Base-by-base conservation (phyloP, 2,329 filamentous ascomycete genomes). In the Plenodomus tracheiphilus region DNA sequence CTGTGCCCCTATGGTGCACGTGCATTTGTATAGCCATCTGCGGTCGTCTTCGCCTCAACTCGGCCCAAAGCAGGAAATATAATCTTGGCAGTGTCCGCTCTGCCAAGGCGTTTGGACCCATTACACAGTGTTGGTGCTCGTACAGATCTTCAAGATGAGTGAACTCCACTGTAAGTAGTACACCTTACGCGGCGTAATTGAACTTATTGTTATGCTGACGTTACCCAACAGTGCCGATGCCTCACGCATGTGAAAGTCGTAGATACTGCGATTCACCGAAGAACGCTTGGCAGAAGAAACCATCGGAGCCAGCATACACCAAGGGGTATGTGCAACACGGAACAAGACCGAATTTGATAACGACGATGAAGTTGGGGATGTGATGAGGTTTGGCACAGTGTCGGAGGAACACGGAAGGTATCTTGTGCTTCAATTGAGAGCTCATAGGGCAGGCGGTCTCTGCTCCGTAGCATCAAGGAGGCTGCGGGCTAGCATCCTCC, bases 51-150 rank as follows among this genome's bases (percentile, higher is more conserved):
- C 49, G 61, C 55, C 47, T 58, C 53, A 56, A 54, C 43, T 54
- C 48, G 51, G 39, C 49, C 51, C 49, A 39, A 47, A 51, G 46
- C 35, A 36, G 53, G 53, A 46, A 48, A 43, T 21, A 25, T 49
- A 39, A n/a, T 36, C 56, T 61, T 62, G 59, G 59, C 55, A 50
- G 53, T 40, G 53, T 53, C 54, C 58, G 54, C 59, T 53, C 53
- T 47, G 62, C 64, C 65, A 64, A 66, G 65, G 46, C 51, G 47
- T 58, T 59, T 58, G 48, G 51, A 48, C 41, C 37, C 37, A 44
- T 25, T 39, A 49, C 44, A 46, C 30, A 39, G 45, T 46, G 43
- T 20, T 40, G 39, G 49, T 43, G 39, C 38, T 47, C 50, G 25
- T 47, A 42, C 18, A 40, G 39, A 47, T 47, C 35, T 44, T 32